Evolutionary conservation across 2,329 filamentous ascomycete genomes (phyloP).

Genomic region (Nakataea oryzae): DNA sequence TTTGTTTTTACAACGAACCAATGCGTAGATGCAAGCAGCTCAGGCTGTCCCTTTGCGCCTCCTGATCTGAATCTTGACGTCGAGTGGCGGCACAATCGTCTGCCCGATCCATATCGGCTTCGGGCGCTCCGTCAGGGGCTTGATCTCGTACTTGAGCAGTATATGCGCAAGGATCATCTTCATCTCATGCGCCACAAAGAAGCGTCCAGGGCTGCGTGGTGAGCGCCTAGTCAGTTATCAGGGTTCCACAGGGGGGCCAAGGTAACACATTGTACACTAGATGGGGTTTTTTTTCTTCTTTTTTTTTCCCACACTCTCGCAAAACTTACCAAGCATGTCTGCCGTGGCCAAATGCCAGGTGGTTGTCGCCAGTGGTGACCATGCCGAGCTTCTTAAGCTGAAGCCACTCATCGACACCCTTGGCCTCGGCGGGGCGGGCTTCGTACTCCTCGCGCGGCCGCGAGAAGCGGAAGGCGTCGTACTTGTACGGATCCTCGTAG

Average conservation of each 20-base stretch:
- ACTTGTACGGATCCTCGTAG: conserved; percentile 28
- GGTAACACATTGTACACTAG: too few species aligned
- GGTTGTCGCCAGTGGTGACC: conserved; percentile 39
- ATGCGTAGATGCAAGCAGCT: background rate
- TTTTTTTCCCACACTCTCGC: background rate
- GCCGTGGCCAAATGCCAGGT: conserved; percentile 47
- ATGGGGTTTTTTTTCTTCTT: too few species aligned
- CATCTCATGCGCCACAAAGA: conserved; percentile 44
- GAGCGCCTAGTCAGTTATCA: conserved; percentile 2
- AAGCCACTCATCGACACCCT: conserved; percentile 19
- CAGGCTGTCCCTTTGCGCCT: conserved; percentile 11
- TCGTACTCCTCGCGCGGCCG: conserved; percentile 27
- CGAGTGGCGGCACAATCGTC: conserved; percentile 26
- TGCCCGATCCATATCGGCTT: conserved; percentile 31
- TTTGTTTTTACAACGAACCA: background rate
- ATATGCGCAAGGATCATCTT: conserved; percentile 43
- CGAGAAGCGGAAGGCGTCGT: conserved; percentile 39
- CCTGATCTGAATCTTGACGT: conserved; percentile 19
- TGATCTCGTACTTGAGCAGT: conserved; percentile 41
- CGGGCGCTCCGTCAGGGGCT: conserved; percentile 26
- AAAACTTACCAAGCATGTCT: conserved; percentile 34
- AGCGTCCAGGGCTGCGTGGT: conserved; percentile 34
- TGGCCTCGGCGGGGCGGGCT: conserved; percentile 14
- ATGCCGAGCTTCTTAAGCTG: conserved; percentile 32
- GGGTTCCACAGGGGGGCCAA: background rate